Evolutionary conservation across 2,329 filamentous ascomycete genomes (phyloP).

Genomic region (Coniochaeta hoffmannii): DNA sequence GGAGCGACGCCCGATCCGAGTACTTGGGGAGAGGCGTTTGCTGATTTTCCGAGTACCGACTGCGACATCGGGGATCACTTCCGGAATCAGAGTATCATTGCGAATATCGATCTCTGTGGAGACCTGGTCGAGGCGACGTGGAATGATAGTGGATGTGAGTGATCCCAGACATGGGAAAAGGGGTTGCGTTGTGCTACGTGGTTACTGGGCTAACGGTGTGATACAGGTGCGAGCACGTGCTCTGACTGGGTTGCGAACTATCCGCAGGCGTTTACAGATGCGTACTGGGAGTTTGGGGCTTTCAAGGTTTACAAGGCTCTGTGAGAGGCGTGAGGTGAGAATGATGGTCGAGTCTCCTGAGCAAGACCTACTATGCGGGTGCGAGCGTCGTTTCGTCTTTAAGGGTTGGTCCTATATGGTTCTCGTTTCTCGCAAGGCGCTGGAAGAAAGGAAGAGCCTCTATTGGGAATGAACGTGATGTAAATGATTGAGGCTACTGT

Average conservation of each 20-base stretch:
- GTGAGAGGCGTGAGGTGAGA: constrained; percentile 3
- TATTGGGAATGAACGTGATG: not conserved
- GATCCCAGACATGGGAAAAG: not conserved
- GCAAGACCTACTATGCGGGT: not conserved
- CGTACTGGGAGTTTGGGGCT: constrained; percentile 57
- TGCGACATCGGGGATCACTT: constrained; percentile 55
- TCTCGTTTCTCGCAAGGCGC: not conserved
- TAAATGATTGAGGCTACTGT: not conserved
- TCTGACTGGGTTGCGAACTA: constrained; percentile 50
- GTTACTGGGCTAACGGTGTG: not conserved
- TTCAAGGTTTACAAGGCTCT: constrained; percentile 49
- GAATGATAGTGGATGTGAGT: constrained; percentile 35
- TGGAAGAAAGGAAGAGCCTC: not conserved
- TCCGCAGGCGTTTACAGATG: constrained; percentile 46
- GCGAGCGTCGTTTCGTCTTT: not conserved
- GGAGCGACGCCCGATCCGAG: constrained; percentile 46
- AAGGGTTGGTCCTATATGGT: not conserved
- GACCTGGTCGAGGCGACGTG: constrained; percentile 41
- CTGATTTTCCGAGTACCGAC: constrained; percentile 57
- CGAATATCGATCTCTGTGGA: constrained; percentile 60
- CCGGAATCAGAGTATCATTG: constrained; percentile 57
- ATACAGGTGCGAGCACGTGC: constrained; percentile 46
- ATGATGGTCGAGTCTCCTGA: not conserved
- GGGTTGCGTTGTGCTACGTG: not conserved
- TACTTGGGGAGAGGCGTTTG: constrained; percentile 53